These are phyloP conservation scores for Chenopodium suecicum DNA, from an alignment of 148 eudicot genomes.

Conservation along the genomic window DNA sequence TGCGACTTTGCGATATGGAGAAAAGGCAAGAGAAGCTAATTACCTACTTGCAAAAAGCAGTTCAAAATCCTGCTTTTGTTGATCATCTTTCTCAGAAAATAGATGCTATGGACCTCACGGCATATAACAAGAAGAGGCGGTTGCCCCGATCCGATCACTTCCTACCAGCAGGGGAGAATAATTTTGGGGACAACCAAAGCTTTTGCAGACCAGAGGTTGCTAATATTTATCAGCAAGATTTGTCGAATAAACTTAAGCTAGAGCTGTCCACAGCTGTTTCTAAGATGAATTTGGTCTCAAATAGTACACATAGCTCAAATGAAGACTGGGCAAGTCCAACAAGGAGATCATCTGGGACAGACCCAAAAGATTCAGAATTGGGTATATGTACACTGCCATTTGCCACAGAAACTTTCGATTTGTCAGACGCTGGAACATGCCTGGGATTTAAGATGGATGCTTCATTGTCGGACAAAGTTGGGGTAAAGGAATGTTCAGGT, in stretches of 20 bases:
- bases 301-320: slow-evolving; percentile 79
- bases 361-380: slow-evolving; percentile 45
- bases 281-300: slow-evolving; percentile 68
- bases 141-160: slow-evolving; percentile 50
- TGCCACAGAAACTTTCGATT: slow-evolving; percentile 54
- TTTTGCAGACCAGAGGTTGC: slow-evolving; percentile 49
- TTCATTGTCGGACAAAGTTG: slow-evolving; percentile 42
- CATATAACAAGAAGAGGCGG: slow-evolving; percentile 80
- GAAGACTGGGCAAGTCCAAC: slow-evolving; percentile 69
- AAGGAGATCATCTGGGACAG: slow-evolving; percentile 39
- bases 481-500: slow-evolving; percentile 39
- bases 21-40: slow-evolving; percentile 67
- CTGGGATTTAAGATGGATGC: slow-evolving; percentile 58
- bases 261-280: slow-evolving; percentile 80
- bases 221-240: slow-evolving; percentile 52
- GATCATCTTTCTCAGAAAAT: slow-evolving; percentile 67
- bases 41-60: slow-evolving; percentile 50
- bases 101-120: slow-evolving; percentile 73
- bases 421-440: slow-evolving; percentile 61
- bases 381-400: slow-evolving; percentile 36
- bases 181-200: slow-evolving; percentile 45
- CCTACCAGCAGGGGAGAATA: slow-evolving; percentile 41
- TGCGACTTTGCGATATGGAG: slow-evolving; percentile 52
- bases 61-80: slow-evolving; percentile 54
- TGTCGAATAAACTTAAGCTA: slow-evolving; percentile 60